Evolutionary conservation across 345 rosid species (phyloP).

Genomic region (Eucalyptus cloeziana): DNA sequence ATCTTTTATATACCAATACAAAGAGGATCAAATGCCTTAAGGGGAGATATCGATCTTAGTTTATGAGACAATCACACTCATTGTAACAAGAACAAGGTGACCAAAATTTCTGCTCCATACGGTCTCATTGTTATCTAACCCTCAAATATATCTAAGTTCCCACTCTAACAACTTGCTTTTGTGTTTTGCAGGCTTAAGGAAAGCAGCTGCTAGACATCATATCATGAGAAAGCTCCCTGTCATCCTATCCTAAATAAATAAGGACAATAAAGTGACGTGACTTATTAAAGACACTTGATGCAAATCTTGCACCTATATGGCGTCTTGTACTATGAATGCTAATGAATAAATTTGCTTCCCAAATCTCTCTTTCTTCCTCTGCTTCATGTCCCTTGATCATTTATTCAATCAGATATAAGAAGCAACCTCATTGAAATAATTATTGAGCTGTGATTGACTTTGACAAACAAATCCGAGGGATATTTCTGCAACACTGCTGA

Average conservation of each 20-base stretch:
- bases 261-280: not conserved
- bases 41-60: not conserved
- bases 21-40: not conserved
- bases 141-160: not conserved
- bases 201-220: not conserved
- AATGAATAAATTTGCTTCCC: not conserved
- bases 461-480: not conserved
- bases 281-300: not conserved
- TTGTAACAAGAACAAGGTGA: not conserved
- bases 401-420: not conserved
- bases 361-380: not conserved
- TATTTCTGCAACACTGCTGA: not conserved
- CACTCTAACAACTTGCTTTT: not conserved
- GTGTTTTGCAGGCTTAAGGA: not conserved
- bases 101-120: not conserved
- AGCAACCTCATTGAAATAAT: not conserved
- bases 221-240: not conserved
- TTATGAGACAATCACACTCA: not conserved
- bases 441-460: not conserved
- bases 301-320: not conserved
- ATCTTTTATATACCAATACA: not conserved
- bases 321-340: not conserved
- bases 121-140: not conserved
- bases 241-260: not conserved
- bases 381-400: not conserved